phyloP scores from a whole-genome alignment of 805 yeast species.

The Komagataella populi region DNA sequence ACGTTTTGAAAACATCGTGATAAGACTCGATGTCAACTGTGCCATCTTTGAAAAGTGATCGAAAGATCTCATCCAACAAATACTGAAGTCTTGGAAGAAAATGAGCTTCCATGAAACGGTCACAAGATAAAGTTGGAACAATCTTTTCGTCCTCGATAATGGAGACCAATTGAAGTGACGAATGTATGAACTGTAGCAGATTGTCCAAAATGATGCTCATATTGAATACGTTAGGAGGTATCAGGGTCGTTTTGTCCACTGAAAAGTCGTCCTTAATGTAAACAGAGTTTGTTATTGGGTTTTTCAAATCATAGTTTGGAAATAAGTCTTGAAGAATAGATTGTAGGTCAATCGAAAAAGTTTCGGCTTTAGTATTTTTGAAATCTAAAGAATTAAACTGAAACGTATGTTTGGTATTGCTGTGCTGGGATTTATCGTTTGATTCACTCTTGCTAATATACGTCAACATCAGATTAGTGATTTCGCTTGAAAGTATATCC shows the following conservation, averaged over 20 bases:
- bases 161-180: not conserved
- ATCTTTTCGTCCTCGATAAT: not conserved
- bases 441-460: not conserved
- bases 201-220: slow-evolving; percentile 71
- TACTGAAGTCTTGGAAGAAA: not conserved
- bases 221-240: slow-evolving; percentile 61
- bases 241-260: slow-evolving; percentile 48
- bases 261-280: slow-evolving; percentile 50
- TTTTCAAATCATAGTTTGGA: slow-evolving; percentile 38
- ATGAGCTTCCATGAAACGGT: not conserved
- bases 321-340: slow-evolving; percentile 44
- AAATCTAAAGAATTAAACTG: slow-evolving; percentile 19
- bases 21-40: slow-evolving; percentile 23
- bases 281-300: slow-evolving; percentile 16
- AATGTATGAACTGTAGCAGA: slow-evolving; percentile 36
- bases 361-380: slow-evolving; percentile 17
- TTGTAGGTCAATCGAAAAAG: slow-evolving; percentile 23
- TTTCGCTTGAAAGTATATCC: not conserved
- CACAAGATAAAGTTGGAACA: not conserved
- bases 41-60: slow-evolving; percentile 47
- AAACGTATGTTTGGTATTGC: slow-evolving; percentile 12
- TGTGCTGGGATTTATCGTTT: slow-evolving; percentile 6
- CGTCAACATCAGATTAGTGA: not conserved
- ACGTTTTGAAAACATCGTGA: slow-evolving; percentile 24
- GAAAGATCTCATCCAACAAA: slow-evolving; percentile 26